Conservation (phyloP, 345 rosid genomes). For the Cardiospermum halicacabum region DNA sequence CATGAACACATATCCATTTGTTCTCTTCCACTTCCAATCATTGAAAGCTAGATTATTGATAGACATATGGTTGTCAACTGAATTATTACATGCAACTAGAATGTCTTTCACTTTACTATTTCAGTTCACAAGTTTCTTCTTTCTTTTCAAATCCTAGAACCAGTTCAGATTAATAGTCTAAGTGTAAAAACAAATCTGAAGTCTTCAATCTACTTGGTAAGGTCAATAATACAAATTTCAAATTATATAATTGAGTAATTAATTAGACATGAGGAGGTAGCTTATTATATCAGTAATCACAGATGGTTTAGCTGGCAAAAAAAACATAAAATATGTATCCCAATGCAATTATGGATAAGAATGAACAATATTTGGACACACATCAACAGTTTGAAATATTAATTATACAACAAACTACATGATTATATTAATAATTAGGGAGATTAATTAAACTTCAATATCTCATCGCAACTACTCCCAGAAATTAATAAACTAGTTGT, state of each 20-base stretch:
- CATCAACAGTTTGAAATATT: not conserved
- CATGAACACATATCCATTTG: no score
- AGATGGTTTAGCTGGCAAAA: conserved; percentile 17
- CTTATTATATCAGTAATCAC: not conserved
- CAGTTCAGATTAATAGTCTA: no score
- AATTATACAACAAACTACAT: not conserved
- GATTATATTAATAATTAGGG: not conserved
- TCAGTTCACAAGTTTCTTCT: not conserved
- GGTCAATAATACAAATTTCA: not conserved
- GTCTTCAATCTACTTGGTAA: no score
- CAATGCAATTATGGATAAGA: conserved; percentile 18
- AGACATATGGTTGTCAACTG: not conserved
- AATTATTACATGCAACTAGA: not conserved
- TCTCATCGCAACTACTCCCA: conserved; percentile 3
- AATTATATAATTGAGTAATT: not conserved
- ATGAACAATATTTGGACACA: not conserved
- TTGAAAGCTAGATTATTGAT: no score
- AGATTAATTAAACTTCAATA: conserved; percentile 1
- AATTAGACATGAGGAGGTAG: not conserved
- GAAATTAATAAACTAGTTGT: not conserved
- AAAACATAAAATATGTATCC: conserved; percentile 4
- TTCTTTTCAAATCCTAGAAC: not conserved
- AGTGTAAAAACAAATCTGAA: no score
- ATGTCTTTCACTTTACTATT: not conserved
- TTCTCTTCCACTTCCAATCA: not conserved